A percentile compares a stretch with the other conserved stretches of the same genome.
Evolutionary conservation across 441 rosid genomes (phyloP).

Genomic region (Croton laevigatus): DNA sequence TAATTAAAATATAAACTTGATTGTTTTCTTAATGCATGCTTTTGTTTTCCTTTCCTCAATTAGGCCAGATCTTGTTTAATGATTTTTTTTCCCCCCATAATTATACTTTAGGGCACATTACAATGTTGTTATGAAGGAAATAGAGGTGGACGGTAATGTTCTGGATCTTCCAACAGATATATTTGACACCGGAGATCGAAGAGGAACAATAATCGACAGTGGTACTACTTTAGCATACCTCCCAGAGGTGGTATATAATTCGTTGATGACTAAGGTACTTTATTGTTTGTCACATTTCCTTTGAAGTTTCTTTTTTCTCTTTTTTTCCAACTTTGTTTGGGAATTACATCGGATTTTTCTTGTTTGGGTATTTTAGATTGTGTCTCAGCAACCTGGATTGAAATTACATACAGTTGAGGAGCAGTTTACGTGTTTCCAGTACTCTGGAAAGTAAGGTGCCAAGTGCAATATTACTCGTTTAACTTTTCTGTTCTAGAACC

Average conservation of each 20-base stretch:
- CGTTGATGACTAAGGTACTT: constrained; percentile 49
- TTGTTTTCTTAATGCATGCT: neutral
- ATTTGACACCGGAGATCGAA: constrained; percentile 49
- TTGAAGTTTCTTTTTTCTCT: constrained; percentile 6
- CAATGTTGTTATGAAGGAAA: constrained; percentile 64
- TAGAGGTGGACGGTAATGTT: constrained; percentile 62
- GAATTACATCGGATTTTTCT: neutral
- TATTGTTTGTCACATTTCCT: constrained; percentile 9
- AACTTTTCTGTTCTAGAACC: constrained; percentile 8
- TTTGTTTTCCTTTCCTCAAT: neutral
- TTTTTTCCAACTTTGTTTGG: neutral
- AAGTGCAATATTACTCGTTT: constrained; percentile 16
- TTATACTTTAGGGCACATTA: constrained; percentile 71
- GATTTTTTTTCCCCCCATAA: constrained; percentile 19
- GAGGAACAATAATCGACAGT: constrained; percentile 83
- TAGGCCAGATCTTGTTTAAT: constrained; percentile 7
- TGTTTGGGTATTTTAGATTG: constrained; percentile 40
- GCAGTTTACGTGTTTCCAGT: constrained; percentile 69
- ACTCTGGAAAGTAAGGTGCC: constrained; percentile 51
- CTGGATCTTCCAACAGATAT: constrained; percentile 52
- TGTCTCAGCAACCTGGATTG: constrained; percentile 49
- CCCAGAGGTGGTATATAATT: constrained; percentile 50
- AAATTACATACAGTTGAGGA: constrained; percentile 57
- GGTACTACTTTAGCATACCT: constrained; percentile 94
- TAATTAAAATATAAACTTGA: neutral